Evolutionary conservation across 2,329 filamentous ascomycete species (phyloP).

Genomic region (Aureobasidium sp.): DNA sequence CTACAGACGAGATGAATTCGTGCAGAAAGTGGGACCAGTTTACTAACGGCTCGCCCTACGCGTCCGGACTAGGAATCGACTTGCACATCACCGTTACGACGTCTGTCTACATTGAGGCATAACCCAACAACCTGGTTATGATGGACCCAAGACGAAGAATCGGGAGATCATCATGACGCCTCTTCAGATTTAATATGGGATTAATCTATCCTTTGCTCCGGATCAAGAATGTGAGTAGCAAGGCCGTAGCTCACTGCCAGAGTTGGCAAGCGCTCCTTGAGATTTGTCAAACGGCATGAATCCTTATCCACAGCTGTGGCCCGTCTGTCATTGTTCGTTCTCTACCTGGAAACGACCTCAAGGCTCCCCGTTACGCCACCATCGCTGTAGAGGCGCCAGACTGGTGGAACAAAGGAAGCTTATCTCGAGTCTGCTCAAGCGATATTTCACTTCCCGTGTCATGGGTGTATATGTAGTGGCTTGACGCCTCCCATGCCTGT

Average conservation of each 20-base stretch:
- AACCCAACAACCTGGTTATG: constrained; percentile 8
- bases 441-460: neutral
- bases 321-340: constrained; percentile 8
- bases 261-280: neutral
- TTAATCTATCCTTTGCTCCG: neutral
- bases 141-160: neutral
- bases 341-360: constrained; percentile 5
- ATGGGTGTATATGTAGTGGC: neutral
- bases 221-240: neutral
- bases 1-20: neutral
- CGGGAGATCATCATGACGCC: constrained; percentile 7
- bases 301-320: constrained; percentile 6
- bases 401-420: constrained; percentile 1
- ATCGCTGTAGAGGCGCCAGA: neutral
- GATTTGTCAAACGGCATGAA: constrained; percentile 12
- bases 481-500: neutral
- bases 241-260: neutral
- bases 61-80: neutral
- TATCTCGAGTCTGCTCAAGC: neutral
- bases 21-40: neutral
- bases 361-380: constrained; percentile 11
- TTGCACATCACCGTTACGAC: constrained; percentile 10
- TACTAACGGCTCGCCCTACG: neutral
- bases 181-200: neutral
- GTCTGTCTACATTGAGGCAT: constrained; percentile 6